Conservation (phyloP, 1,284 basidiomycete genomes). For the Mycosarcoma maydis region DNA sequence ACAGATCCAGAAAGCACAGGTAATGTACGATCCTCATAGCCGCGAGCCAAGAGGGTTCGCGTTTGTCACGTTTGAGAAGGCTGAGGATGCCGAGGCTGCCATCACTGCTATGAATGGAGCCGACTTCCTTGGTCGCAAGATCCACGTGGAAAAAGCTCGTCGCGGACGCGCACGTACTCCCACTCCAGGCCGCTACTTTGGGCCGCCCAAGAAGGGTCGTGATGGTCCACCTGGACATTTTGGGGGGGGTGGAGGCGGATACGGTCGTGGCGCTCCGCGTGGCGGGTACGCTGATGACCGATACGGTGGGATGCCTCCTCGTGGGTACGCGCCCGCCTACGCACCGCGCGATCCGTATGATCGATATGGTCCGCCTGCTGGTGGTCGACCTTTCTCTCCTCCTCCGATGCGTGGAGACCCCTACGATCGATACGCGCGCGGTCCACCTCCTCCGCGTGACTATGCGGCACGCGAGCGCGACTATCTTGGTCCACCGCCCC, state of each 20-base stretch:
- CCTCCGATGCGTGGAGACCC: slow-evolving; percentile 48
- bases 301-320: slow-evolving; percentile 80
- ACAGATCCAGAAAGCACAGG: slow-evolving; percentile 77
- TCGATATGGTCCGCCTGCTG: slow-evolving; percentile 62
- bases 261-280: slow-evolving; percentile 34
- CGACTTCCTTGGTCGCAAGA: slow-evolving; percentile 83
- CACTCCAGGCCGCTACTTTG: slow-evolving; percentile 92
- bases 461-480: slow-evolving; percentile 47
- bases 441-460: slow-evolving; percentile 47
- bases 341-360: slow-evolving; percentile 65
- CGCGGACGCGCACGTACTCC: slow-evolving; percentile 92
- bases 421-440: slow-evolving; percentile 44
- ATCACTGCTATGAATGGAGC: slow-evolving; percentile 83
- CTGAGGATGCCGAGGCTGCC: slow-evolving; percentile 87
- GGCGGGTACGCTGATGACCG: slow-evolving; percentile 68
- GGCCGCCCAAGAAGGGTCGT: slow-evolving; percentile 81
- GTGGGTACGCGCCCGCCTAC: slow-evolving; percentile 68
- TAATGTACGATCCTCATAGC: slow-evolving; percentile 97
- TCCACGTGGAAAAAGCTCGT: slow-evolving; percentile 91
- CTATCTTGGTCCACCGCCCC: slow-evolving; percentile 41
- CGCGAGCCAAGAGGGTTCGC: slow-evolving; percentile 96
- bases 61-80: slow-evolving; percentile 92
- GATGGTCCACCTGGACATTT: slow-evolving; percentile 57
- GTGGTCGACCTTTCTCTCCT: slow-evolving; percentile 43
- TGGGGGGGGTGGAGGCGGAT: slow-evolving; percentile 49